Conservation (phyloP, 2,329 filamentous ascomycete genomes). For the Colletotrichum echinochloae region DNA sequence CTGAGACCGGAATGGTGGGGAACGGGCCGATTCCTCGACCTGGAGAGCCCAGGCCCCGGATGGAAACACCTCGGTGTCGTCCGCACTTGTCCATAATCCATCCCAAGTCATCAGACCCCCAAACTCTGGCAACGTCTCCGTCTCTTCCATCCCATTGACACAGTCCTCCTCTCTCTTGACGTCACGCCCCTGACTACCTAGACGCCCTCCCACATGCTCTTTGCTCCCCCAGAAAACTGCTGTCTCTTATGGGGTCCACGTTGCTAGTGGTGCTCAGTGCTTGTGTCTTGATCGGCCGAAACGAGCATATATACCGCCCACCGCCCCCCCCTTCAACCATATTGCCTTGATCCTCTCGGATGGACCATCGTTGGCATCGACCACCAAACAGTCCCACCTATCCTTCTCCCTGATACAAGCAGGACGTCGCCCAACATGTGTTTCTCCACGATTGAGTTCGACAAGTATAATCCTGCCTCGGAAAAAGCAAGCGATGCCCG, state of each 20-base stretch:
- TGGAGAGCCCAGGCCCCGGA: slow-evolving; percentile 36
- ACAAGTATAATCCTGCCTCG: slow-evolving; percentile 56
- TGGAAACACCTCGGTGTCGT: slow-evolving; percentile 36
- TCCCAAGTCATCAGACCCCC: slow-evolving; percentile 37
- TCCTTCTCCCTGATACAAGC: slow-evolving; percentile 57
- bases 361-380: slow-evolving; percentile 28
- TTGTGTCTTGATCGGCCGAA: slow-evolving; percentile 26
- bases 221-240: not conserved
- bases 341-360: slow-evolving; percentile 13
- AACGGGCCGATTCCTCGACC: slow-evolving; percentile 37
- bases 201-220: slow-evolving; percentile 18
- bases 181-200: slow-evolving; percentile 31
- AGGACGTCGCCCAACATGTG: slow-evolving; percentile 39
- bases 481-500: slow-evolving; percentile 52
- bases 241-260: not conserved
- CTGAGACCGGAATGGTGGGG: slow-evolving; percentile 22
- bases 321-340: slow-evolving; percentile 5
- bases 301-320: slow-evolving; percentile 34
- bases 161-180: slow-evolving; percentile 28
- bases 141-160: slow-evolving; percentile 1
- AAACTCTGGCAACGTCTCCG: not conserved
- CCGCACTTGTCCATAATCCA: slow-evolving; percentile 1
- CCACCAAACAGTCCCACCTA: not conserved
- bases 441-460: slow-evolving; percentile 54
- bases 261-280: slow-evolving; percentile 2